Base-by-base conservation (phyloP, 2,329 filamentous ascomycete species). In the Lojkania enalia region DNA sequence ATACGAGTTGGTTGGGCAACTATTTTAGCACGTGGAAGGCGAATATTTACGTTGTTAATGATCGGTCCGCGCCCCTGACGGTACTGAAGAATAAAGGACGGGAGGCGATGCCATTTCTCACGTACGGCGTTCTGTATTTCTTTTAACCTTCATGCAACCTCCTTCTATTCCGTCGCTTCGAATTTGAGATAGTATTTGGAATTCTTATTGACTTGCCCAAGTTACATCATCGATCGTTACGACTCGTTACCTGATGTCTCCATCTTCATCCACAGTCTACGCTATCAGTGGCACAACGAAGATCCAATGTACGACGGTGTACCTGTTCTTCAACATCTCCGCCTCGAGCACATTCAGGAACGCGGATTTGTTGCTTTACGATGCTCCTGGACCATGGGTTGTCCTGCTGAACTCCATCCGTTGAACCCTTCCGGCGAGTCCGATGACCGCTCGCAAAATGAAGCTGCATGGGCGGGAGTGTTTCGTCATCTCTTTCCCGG, bases 361-460 rank as follows among this genome's bases (percentile, higher is more conserved):
- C 64, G 73, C 49, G 76, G 77, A 39, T 79, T 77, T 41, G 71
- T 75, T 18, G 77, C 75, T 29, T 61, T 79, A 18, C 74, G 77
- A 35, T 79, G 77, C 46, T 68, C 65, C 30, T 77, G 74, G 74
- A 64, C 66, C 1, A 64, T 77, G 13, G 77, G 76, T 3, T 79
- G 77, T 49, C 77, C 77, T 0, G 56, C 58, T 1, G 74, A 77
- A 42, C 70, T 78, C 33, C 69, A 67, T n/a, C 76, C 76, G 0
- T 53, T 69, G 16, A 52, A 58, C 15, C 53, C 71, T 44, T 67
- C 74, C 44, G 54, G 63, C 37, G 60, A 49, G 0, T 44, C 55
- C 15, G 56, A 62, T 21, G 63, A 66, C 32, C 63, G 58, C 18
- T 54, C 46, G 6, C 49, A 52, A 19, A 54, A 51, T 20, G 55